phyloP scores from a whole-genome alignment of 495 filamentous ascomycete genomes.

The Xanthoparmelia taractica region DNA sequence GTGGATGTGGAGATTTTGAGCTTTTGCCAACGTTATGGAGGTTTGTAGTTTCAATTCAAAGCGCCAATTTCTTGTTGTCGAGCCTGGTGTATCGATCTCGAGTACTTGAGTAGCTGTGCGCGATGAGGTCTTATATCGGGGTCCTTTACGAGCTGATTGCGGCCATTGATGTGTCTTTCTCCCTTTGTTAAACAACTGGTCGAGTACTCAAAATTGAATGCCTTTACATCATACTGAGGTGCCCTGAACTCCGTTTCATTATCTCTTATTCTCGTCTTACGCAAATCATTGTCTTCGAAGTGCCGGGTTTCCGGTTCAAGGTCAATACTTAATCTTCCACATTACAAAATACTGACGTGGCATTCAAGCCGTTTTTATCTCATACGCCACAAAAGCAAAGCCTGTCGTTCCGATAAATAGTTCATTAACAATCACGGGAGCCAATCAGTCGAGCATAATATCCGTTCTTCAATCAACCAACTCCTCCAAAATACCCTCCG shows the following conservation, averaged over 20 bases:
- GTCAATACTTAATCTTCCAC: not conserved
- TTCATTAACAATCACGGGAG: constrained; percentile 7
- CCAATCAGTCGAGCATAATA: not conserved
- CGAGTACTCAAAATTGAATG: not conserved
- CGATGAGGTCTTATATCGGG: not conserved
- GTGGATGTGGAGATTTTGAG: not conserved
- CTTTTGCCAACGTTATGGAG: not conserved
- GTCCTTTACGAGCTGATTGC: not conserved
- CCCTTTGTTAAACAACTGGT: not conserved
- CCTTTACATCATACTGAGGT: not conserved
- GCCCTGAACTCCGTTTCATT: not conserved
- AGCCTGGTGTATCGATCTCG: not conserved
- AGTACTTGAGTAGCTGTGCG: no score
- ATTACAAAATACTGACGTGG: not conserved
- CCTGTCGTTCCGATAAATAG: not conserved
- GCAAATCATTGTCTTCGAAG: not conserved
- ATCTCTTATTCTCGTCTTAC: not conserved
- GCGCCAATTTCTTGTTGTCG: not conserved
- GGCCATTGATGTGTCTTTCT: not conserved
- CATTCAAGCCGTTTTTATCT: constrained; percentile 6
- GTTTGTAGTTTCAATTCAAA: not conserved
- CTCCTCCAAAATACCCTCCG: constrained; percentile 30
- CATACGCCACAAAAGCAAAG: not conserved
- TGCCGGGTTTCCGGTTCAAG: not conserved
- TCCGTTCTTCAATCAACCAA: not conserved